Base-by-base conservation (phyloP, 495 filamentous ascomycete species). In the Hypoxylon fragiforme region DNA sequence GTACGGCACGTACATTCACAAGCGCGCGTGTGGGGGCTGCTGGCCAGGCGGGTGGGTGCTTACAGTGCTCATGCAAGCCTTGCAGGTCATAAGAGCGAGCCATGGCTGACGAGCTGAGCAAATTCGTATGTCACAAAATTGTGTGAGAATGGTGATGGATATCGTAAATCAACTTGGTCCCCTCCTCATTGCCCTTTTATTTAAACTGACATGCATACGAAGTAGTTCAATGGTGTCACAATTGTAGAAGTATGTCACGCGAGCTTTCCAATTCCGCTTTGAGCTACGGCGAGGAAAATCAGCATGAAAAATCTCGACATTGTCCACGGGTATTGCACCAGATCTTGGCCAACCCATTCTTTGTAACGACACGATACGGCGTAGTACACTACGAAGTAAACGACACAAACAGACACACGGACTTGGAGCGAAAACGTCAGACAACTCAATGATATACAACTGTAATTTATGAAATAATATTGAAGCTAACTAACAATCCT, bases 261-360 rank as follows among this genome's bases (percentile, higher is more conserved):
- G 57, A 60, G 50, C 30, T 32, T 44, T 16, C n/a, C 35, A 43
- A 44, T 42, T 53, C 37, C 24, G 39, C 12, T 19, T 47, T 35
- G 8, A 38, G 36, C 31, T 35, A 43, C n/a, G 13, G 38, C 22
- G 48, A 35, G 39, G 21, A 48, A 28, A 39, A n/a, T n/a, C n/a
- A n/a, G n/a, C n/a, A n/a, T n/a, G n/a, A n/a, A n/a, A n/a, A 31
- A 24, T 49, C 36, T 54, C 57, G 45, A 50, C 57, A 54, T 60
- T 21, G 16, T 46, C 36, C 45, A 44, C 19, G 28, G 39, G 36
- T 50, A 54, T 50, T 30, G 36, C 38, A 54, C 50, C 45, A 54
- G 50, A 60, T 60, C 34, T 54, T 49, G n/a, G 44, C 49, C 49
- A 60, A 50, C 49, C 49, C 44, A 13, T 54, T 43, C 31, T 39